Evolutionary conservation across 1,139 yeast genomes (phyloP).

Genomic region (Zhuliangozyma parablackwelliae): DNA sequence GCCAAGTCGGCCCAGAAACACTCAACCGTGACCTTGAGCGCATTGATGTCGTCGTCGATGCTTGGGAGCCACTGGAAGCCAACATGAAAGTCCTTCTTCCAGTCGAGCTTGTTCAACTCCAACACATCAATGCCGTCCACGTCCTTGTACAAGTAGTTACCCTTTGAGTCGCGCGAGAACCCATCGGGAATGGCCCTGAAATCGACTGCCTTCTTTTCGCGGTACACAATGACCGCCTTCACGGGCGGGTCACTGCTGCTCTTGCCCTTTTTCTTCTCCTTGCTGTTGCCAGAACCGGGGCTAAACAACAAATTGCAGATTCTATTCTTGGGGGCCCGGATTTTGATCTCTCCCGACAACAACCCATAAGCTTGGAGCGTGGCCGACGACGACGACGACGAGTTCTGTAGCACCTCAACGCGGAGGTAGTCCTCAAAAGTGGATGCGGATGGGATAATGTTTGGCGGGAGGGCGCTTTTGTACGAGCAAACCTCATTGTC

Average conservation of each 20-base stretch:
- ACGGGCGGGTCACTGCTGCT: conserved; percentile 45
- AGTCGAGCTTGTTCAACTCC: conserved; percentile 59
- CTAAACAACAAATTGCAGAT: conserved; percentile 54
- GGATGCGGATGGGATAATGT: conserved; percentile 39
- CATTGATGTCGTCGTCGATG: conserved; percentile 33
- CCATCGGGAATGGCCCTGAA: conserved; percentile 42
- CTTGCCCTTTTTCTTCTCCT: conserved; percentile 13
- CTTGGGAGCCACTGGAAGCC: conserved; percentile 79
- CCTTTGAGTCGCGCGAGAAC: conserved; percentile 44
- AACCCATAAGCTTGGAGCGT: conserved; percentile 58
- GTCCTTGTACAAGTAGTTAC: conserved; percentile 51
- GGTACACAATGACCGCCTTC: conserved; percentile 51
- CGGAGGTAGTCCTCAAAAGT: conserved; percentile 40
- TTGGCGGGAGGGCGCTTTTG: conserved; percentile 47
- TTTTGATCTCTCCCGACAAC: conserved; percentile 55
- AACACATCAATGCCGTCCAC: conserved; percentile 59
- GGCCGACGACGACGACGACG: conserved; percentile 27
- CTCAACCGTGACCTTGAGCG: conserved; percentile 51
- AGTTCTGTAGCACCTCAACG: conserved; percentile 47
- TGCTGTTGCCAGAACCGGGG: conserved; percentile 4
- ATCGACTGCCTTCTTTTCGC: conserved; percentile 18
- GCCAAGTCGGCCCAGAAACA: conserved; percentile 73
- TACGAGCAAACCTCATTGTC: conserved; percentile 44
- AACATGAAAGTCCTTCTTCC: conserved; percentile 55
- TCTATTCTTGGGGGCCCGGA: conserved; percentile 59